Conservation (phyloP, 495 filamentous ascomycete genomes). For the Copromyces sp. region DNA sequence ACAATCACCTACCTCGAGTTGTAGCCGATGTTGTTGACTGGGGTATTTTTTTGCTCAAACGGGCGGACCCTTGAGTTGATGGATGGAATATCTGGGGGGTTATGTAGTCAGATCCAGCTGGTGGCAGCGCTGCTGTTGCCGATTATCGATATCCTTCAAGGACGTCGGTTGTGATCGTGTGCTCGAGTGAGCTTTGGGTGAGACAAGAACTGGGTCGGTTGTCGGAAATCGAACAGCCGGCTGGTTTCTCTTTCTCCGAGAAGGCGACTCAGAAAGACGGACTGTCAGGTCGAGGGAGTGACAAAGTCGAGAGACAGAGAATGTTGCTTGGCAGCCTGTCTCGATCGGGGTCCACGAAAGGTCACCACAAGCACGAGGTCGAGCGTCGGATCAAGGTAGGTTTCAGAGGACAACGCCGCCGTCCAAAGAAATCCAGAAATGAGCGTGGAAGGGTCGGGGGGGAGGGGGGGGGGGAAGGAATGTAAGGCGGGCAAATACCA, state of each 20-base stretch:
- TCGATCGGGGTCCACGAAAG: constrained; percentile 14
- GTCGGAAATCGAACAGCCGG: constrained; percentile 22
- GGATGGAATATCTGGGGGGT: constrained; percentile 1
- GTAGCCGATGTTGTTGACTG: not conserved
- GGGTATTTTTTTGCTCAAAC: not conserved
- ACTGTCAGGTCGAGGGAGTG: constrained; percentile 27
- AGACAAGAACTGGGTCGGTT: constrained; percentile 22
- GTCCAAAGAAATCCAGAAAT: constrained; percentile 7
- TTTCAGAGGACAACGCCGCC: constrained; percentile 8
- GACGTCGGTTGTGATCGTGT: constrained; percentile 19
- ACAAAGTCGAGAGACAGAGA: constrained; percentile 17
- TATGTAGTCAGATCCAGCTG: constrained; percentile 29
- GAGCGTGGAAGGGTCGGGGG: not conserved
- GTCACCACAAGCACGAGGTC: constrained; percentile 2
- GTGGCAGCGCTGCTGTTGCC: constrained; percentile 27
- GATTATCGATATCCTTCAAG: constrained; percentile 24
- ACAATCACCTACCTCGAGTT: not conserved
- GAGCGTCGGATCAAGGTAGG: constrained; percentile 4
- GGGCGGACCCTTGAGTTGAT: not conserved
- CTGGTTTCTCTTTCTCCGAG: constrained; percentile 10
- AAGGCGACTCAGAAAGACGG: constrained; percentile 13
- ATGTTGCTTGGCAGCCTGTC: constrained; percentile 2
- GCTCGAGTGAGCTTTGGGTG: constrained; percentile 14
- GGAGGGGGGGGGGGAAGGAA: not conserved
- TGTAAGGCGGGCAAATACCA: not conserved